Conservation (phyloP, 2,329 filamentous ascomycete genomes). For the Diaporthe longicolla region DNA sequence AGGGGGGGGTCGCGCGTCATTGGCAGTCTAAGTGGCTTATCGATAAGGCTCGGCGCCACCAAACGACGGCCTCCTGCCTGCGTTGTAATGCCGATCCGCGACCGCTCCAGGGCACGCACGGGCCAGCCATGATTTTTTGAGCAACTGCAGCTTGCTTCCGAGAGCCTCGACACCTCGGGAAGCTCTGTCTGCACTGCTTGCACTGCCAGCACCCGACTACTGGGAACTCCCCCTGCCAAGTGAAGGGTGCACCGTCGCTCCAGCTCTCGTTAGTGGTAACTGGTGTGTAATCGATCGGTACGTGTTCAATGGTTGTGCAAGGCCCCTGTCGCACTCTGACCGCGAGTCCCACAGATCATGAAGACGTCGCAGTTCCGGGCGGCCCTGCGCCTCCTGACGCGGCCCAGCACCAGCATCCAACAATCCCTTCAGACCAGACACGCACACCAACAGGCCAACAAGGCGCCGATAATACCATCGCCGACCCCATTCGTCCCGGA, state of each 20-base stretch:
- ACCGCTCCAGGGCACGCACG: constrained; percentile 6
- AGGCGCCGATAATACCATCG: constrained; percentile 63
- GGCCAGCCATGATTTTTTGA: constrained; percentile 31
- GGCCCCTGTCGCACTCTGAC: not conserved
- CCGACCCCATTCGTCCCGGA: constrained; percentile 91
- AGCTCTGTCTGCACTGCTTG: not conserved
- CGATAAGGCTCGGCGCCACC: constrained; percentile 20
- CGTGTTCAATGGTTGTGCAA: not conserved
- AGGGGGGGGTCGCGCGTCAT: not conserved
- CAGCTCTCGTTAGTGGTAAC: not conserved
- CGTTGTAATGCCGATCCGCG: constrained; percentile 8
- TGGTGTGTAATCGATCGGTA: constrained; percentile 5
- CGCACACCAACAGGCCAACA: constrained; percentile 58
- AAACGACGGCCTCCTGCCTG: not conserved
- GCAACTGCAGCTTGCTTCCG: not conserved
- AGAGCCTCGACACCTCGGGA: not conserved
- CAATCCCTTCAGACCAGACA: constrained; percentile 57
- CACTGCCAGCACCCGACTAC: not conserved
- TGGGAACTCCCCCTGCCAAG: not conserved
- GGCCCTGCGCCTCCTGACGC: constrained; percentile 48
- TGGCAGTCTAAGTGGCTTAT: not conserved
- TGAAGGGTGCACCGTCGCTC: not conserved
- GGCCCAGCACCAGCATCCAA: constrained; percentile 49
- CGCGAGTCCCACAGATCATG: constrained; percentile 37
- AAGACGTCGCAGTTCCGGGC: constrained; percentile 47